Evolutionary conservation across 2,329 filamentous ascomycete species (phyloP).

Genomic region (Aspergillus bombycis): DNA sequence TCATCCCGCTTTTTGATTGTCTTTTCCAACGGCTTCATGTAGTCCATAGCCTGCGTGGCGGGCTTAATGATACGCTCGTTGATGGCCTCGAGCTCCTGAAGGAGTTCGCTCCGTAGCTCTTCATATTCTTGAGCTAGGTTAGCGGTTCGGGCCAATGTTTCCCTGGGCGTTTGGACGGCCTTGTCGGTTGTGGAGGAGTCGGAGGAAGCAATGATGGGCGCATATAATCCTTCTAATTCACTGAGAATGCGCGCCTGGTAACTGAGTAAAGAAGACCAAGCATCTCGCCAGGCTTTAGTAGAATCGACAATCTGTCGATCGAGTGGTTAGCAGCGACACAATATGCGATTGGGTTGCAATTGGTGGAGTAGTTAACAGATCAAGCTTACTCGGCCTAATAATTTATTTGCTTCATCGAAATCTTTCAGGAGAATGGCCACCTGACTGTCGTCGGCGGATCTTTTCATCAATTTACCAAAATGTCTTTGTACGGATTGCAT

Average conservation of each 20-base stretch:
- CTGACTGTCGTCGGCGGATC: conserved; percentile 75
- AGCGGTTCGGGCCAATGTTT: conserved; percentile 66
- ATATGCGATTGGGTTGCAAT: not conserved
- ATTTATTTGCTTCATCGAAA: conserved; percentile 77
- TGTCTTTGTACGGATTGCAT: conserved; percentile 66
- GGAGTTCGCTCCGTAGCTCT: conserved; percentile 71
- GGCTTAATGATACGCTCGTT: conserved; percentile 71
- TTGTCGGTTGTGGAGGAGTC: conserved; percentile 60
- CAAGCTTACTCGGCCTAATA: conserved; percentile 67
- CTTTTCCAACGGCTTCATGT: conserved; percentile 73
- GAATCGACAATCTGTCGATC: conserved; percentile 69
- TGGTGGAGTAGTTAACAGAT: not conserved
- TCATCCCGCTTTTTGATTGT: conserved; percentile 84
- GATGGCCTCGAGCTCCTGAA: conserved; percentile 71
- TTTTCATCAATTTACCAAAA: conserved; percentile 72
- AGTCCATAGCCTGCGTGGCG: conserved; percentile 69
- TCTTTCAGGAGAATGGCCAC: conserved; percentile 75
- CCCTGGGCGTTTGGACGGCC: conserved; percentile 63
- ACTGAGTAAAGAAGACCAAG: conserved; percentile 73
- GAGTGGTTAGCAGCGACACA: conserved; percentile 10
- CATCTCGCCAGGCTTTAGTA: conserved; percentile 74
- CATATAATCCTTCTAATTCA: conserved; percentile 74
- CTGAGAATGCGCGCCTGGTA: conserved; percentile 69
- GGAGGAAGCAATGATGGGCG: conserved; percentile 71
- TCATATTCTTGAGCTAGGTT: conserved; percentile 68